Evolutionary conservation across 78 protist genomes (phyloP).

Genomic region (Dictyostelium capitatum): DNA sequence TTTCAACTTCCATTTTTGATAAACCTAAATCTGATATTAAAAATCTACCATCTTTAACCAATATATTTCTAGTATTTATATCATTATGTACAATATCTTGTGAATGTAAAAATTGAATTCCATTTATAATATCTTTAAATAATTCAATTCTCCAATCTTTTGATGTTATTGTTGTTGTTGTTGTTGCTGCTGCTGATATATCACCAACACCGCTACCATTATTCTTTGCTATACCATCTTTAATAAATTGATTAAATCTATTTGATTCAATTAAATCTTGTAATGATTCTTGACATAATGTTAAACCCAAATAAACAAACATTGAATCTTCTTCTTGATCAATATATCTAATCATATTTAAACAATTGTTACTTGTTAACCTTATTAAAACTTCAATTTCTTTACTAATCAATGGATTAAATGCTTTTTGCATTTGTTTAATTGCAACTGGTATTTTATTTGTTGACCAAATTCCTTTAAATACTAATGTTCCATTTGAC

Average conservation of each 20-base stretch:
- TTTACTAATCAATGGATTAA: conserved; percentile 21
- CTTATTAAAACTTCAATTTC: conserved; percentile 49
- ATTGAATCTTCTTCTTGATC: conserved; percentile 70
- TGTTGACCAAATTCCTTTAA: conserved; percentile 33
- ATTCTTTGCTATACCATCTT: not conserved
- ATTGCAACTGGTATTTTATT: conserved; percentile 63
- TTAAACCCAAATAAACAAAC: conserved; percentile 65
- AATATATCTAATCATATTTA: conserved; percentile 54
- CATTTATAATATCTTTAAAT: conserved; percentile 40
- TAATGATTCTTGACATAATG: conserved; percentile 53
- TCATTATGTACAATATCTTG: conserved; percentile 72
- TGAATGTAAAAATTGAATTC: conserved; percentile 30
- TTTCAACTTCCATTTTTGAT: conserved; percentile 51
- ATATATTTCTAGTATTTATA: conserved; percentile 62
- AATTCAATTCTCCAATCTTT: not conserved
- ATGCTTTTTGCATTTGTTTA: conserved; percentile 63
- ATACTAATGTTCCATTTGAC: conserved; percentile 72
- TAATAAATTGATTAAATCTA: not conserved
- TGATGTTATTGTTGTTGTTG: not conserved
- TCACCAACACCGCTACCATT: too few relatives aligned
- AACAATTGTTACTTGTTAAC: conserved; percentile 29
- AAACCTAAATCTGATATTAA: conserved; percentile 63
- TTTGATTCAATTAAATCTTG: conserved; percentile 50
- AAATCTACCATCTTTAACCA: conserved; percentile 21
- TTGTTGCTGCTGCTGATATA: not conserved